Evolutionary conservation across 495 filamentous ascomycete species (phyloP).

Genomic region (Patellaria atrata): DNA sequence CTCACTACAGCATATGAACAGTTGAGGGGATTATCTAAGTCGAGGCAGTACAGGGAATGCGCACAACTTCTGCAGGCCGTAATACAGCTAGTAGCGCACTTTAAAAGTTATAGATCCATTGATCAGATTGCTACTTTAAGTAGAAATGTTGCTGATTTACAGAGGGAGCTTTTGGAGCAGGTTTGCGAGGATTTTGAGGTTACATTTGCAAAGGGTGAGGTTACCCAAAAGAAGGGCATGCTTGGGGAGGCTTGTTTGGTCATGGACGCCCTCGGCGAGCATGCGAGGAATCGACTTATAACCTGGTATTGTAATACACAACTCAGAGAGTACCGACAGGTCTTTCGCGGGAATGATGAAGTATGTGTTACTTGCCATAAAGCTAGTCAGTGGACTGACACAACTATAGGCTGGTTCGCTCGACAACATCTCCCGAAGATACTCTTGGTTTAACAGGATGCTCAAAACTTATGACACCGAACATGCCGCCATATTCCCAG

Average conservation of each 20-base stretch:
- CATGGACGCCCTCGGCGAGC: constrained; percentile 89
- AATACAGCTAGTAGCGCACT: constrained; percentile 95
- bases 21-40: constrained; percentile 66
- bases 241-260: constrained; percentile 80
- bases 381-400: constrained; percentile 8
- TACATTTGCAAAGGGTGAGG: constrained; percentile 80
- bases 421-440: constrained; percentile 90
- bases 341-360: constrained; percentile 93
- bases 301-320: constrained; percentile 99
- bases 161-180: constrained; percentile 87
- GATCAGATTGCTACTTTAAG: constrained; percentile 94
- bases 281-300: constrained; percentile 65
- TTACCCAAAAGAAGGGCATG: constrained; percentile 50
- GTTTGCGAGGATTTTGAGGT: constrained; percentile 97
- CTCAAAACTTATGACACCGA: constrained; percentile 93
- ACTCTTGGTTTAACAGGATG: constrained; percentile 93
- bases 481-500: constrained; percentile 76
- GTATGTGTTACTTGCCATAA: constrained; percentile 12
- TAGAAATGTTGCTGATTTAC: constrained; percentile 85
- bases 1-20: constrained; percentile 97
- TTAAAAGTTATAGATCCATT: constrained; percentile 94
- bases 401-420: constrained; percentile 59
- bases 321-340: constrained; percentile 84
- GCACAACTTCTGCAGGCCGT: constrained; percentile 90
- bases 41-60: constrained; percentile 90